Evolutionary conservation across 2,329 filamentous ascomycete genomes (phyloP).

Genomic region (Claviceps citrina): DNA sequence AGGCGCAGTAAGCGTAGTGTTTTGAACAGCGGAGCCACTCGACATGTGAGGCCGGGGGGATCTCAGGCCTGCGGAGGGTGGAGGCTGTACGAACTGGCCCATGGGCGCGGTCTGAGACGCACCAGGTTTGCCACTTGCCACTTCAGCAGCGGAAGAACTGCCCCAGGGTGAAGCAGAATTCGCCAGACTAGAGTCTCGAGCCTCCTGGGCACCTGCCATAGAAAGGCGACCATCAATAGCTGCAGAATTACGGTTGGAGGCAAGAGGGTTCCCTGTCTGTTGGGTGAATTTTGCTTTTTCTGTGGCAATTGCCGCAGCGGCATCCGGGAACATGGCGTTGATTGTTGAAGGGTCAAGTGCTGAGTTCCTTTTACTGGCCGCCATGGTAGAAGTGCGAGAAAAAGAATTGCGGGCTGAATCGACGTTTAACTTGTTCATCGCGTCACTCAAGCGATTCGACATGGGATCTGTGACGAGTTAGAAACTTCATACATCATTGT

Average conservation of each 20-base stretch:
- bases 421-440: conserved; percentile 87
- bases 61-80: conserved; percentile 56
- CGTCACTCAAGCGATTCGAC: conserved; percentile 89
- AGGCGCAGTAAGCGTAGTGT: conserved; percentile 56
- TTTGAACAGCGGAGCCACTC: conserved; percentile 60
- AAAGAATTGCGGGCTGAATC: conserved; percentile 79
- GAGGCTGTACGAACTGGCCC: conserved; percentile 86
- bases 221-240: conserved; percentile 64
- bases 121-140: conserved; percentile 53
- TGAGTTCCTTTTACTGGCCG: conserved; percentile 73
- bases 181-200: conserved; percentile 14
- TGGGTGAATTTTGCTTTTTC: conserved; percentile 97
- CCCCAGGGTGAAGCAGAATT: conserved; percentile 60
- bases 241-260: conserved; percentile 84
- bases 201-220: conserved; percentile 41
- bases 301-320: conserved; percentile 92
- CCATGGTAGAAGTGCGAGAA: conserved; percentile 59
- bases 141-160: conserved; percentile 31
- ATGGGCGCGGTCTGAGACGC: conserved; percentile 60
- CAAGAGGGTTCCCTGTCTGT: conserved; percentile 75
- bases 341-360: conserved; percentile 87
- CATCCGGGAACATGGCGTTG: conserved; percentile 98
- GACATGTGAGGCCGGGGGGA: conserved; percentile 62
- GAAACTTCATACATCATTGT: conserved; percentile 7
- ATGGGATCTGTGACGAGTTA: conserved; percentile 57